Conservation (phyloP, 2,329 filamentous ascomycete species). For the Cercospora beticola region DNA sequence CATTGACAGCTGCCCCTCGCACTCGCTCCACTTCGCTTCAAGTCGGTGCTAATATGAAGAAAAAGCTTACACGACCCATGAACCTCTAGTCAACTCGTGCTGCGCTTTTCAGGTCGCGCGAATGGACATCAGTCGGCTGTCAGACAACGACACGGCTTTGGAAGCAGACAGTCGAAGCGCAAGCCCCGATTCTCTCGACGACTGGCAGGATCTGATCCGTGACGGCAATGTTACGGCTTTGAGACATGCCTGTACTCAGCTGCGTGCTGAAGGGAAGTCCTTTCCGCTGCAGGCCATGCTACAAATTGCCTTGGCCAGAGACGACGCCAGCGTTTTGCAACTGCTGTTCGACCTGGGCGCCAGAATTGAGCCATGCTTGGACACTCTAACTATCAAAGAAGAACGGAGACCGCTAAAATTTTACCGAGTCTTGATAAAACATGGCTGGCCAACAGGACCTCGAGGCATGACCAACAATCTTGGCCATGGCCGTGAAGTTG, state of each 20-base stretch:
- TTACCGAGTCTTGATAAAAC: slow-evolving; percentile 6
- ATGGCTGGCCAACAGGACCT: slow-evolving; percentile 16
- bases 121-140: slow-evolving; percentile 12
- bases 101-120: neutral
- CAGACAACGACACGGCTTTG: neutral
- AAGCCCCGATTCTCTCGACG: neutral
- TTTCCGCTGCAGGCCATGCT: slow-evolving; percentile 14
- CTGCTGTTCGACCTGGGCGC: slow-evolving; percentile 12
- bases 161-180: neutral
- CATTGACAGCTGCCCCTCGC: neutral
- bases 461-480: slow-evolving; percentile 18
- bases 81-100: neutral
- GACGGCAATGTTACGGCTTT: neutral
- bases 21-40: neutral
- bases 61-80: neutral
- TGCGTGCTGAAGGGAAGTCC: neutral
- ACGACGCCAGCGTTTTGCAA: slow-evolving; percentile 2
- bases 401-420: slow-evolving; percentile 8
- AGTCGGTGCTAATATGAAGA: neutral
- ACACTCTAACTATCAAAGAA: slow-evolving; percentile 10
- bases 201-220: neutral
- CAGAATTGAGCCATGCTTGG: slow-evolving; percentile 4
- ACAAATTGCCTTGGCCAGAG: slow-evolving; percentile 3
- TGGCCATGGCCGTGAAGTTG: slow-evolving; percentile 12
- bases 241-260: neutral